These are phyloP conservation scores for Pichia sp. DNA, from an alignment of 1,139 yeast genomes.

Conservation along the genomic window DNA sequence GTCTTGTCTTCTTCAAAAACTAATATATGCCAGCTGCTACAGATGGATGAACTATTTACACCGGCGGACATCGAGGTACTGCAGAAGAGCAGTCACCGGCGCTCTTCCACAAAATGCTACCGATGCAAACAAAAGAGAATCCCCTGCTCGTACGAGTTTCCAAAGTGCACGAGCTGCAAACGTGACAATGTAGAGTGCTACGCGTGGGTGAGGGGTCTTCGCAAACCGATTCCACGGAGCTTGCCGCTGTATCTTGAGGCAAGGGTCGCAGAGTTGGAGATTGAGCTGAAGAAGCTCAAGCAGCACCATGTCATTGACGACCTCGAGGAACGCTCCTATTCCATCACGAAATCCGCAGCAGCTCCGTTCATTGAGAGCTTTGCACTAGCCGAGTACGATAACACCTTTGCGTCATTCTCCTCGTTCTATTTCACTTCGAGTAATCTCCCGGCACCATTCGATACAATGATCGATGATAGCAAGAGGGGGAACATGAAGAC, in stretches of 20 bases:
- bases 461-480: conserved; percentile 16
- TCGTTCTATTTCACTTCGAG: conserved; percentile 21
- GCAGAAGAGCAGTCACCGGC: conserved; percentile 7
- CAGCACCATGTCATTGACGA: conserved; percentile 17
- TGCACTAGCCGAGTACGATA: conserved; percentile 12
- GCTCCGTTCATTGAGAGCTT: conserved; percentile 18
- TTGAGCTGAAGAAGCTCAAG: conserved; percentile 16
- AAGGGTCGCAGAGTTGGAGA: conserved; percentile 22
- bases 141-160: conserved; percentile 21
- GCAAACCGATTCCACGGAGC: conserved; percentile 24
- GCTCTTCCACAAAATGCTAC: conserved; percentile 21
- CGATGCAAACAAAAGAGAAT: conserved; percentile 21
- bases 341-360: conserved; percentile 18
- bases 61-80: conserved; percentile 2
- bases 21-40: not conserved
- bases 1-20: too few species aligned
- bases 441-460: conserved; percentile 24
- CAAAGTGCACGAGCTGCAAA: conserved; percentile 20
- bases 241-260: conserved; percentile 18
- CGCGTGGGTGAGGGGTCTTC: conserved; percentile 23
- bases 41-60: conserved; percentile 13
- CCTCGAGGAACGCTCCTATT: conserved; percentile 19
- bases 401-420: conserved; percentile 6
- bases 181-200: conserved; percentile 18
- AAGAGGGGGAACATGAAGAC: conserved; percentile 20